These are phyloP conservation scores for Malassezia sp. DNA, from an alignment of 1,284 basidiomycete genomes.

Conservation along the genomic window DNA sequence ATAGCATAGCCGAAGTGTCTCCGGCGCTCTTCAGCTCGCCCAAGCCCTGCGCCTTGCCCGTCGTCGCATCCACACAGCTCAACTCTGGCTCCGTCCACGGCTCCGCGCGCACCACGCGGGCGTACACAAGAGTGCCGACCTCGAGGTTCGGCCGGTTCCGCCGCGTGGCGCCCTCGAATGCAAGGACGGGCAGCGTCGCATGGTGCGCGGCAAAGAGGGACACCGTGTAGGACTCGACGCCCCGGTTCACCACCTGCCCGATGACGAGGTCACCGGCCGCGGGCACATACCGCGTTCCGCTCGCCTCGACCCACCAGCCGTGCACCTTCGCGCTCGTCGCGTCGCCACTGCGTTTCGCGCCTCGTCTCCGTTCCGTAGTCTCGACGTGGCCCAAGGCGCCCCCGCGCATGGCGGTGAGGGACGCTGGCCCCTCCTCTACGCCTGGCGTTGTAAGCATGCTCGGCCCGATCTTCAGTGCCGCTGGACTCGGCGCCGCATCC, in stretches of 20 bases:
- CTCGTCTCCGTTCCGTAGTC: conserved; percentile 2
- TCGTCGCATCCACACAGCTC: conserved; percentile 36
- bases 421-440: background rate
- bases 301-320: conserved; percentile 29
- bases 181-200: conserved; percentile 33
- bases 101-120: conserved; percentile 26
- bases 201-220: conserved; percentile 30
- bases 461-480: conserved; percentile 27
- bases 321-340: background rate
- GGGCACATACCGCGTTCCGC: conserved; percentile 26
- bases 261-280: conserved; percentile 29
- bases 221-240: conserved; percentile 34
- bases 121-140: conserved; percentile 40
- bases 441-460: conserved; percentile 22
- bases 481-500: conserved; percentile 5
- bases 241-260: conserved; percentile 35
- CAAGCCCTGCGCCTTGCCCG: conserved; percentile 36
- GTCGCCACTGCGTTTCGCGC: too few relatives aligned
- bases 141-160: conserved; percentile 39
- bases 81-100: conserved; percentile 38
- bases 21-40: conserved; percentile 34
- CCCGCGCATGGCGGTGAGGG: conserved; percentile 22
- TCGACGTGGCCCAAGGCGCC: conserved; percentile 24
- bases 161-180: conserved; percentile 44
- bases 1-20: conserved; percentile 23